A percentile compares a stretch with the other conserved stretches of the same genome.
These are phyloP conservation scores for Saccharomyces mikatae DNA, from an alignment of 805 yeast genomes.

Conservation along the genomic window DNA sequence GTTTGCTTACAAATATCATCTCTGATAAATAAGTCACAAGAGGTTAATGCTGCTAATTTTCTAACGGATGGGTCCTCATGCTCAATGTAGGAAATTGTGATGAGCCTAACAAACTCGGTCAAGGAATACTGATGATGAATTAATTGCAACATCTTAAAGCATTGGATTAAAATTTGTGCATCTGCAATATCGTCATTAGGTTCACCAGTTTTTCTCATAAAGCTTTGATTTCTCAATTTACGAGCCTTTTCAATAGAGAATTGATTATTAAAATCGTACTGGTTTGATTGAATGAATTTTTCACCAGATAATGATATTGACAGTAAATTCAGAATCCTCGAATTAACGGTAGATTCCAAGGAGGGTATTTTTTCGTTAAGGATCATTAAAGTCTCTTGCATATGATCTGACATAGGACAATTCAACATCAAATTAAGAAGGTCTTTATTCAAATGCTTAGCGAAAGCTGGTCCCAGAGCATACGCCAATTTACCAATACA, in stretches of 20 bases:
- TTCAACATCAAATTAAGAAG: constrained; percentile 69
- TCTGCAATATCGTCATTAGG: constrained; percentile 39
- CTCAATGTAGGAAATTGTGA: constrained; percentile 76
- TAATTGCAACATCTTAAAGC: constrained; percentile 64
- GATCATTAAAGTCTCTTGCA: constrained; percentile 65
- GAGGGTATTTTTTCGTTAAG: constrained; percentile 73
- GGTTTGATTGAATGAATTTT: constrained; percentile 75
- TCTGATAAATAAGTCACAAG: constrained; percentile 63
- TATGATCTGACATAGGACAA: constrained; percentile 75
- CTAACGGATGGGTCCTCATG: constrained; percentile 74
- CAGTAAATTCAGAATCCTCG: constrained; percentile 59
- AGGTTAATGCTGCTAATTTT: constrained; percentile 74
- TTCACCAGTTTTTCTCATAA: constrained; percentile 57
- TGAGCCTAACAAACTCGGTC: constrained; percentile 79
- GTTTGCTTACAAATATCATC: constrained; percentile 83
- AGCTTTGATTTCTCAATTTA: constrained; percentile 68
- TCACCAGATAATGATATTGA: constrained; percentile 76
- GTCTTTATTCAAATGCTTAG: constrained; percentile 79
- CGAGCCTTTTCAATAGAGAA: constrained; percentile 62
- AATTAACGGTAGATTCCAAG: constrained; percentile 62
- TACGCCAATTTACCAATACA: constrained; percentile 80
- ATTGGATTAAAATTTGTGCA: constrained; percentile 55
- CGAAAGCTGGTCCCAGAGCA: constrained; percentile 88
- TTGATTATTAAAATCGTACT: constrained; percentile 57
- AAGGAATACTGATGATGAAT: constrained; percentile 72